A percentile compares a stretch with the other conserved stretches of the same genome.
phyloP scores from a whole-genome alignment of 1,139 yeast genomes.

The Taiozyma sp. region DNA sequence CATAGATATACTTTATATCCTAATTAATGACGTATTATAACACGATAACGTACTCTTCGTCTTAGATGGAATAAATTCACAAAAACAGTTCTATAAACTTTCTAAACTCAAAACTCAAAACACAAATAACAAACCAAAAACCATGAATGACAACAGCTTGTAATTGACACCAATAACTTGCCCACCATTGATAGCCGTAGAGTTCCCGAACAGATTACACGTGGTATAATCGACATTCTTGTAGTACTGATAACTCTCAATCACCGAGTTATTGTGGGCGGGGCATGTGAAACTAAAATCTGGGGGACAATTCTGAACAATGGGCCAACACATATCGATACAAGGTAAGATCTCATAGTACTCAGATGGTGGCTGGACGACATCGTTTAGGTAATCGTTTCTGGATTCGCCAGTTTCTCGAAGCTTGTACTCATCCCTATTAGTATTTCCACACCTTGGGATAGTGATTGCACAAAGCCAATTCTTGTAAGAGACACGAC shows the following conservation, averaged over 20 bases:
- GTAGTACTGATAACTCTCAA: constrained; percentile 46
- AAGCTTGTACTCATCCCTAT: constrained; percentile 40
- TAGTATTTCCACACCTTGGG: constrained; percentile 72
- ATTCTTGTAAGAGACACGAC: constrained; percentile 65
- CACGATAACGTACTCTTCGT: not conserved
- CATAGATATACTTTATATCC: not conserved
- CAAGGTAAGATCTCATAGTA: constrained; percentile 89
- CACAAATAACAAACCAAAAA: not conserved
- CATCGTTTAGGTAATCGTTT: constrained; percentile 50
- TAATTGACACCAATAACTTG: not conserved
- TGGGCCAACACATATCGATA: constrained; percentile 68
- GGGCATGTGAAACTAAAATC: constrained; percentile 78
- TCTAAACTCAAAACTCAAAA: not conserved
- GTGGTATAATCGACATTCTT: constrained; percentile 29
- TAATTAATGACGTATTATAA: not conserved
- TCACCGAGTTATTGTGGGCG: constrained; percentile 31
- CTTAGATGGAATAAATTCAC: not conserved
- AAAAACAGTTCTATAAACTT: not conserved
- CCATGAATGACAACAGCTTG: not conserved
- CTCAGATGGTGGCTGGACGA: constrained; percentile 50
- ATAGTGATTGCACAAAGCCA: constrained; percentile 91
- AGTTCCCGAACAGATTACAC: constrained; percentile 47
- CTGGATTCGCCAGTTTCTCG: constrained; percentile 56
- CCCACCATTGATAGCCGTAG: not conserved
- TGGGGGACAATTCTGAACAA: constrained; percentile 83